A percentile compares a stretch with the other conserved stretches of the same genome.
Evolutionary conservation across 2,329 filamentous ascomycete genomes (phyloP).

Genomic region (Fusarium verrucosum): DNA sequence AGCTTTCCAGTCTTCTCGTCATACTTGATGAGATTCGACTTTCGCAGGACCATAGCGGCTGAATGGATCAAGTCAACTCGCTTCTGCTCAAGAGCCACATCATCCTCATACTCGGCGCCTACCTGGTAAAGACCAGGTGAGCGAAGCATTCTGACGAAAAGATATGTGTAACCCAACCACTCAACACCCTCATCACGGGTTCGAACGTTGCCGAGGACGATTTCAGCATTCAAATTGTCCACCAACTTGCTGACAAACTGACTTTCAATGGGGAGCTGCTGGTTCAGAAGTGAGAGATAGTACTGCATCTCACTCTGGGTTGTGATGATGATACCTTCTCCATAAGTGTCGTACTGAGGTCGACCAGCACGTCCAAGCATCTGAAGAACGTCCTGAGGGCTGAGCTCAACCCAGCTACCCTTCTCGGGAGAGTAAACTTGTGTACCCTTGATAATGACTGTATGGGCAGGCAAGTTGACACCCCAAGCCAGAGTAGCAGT

Average conservation of each 20-base stretch:
- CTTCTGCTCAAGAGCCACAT: conserved; percentile 91
- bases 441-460: conserved; percentile 98
- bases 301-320: conserved; percentile 96
- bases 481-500: conserved; percentile 99
- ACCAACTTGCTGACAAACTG: conserved; percentile 93
- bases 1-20: conserved; percentile 91
- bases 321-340: conserved; percentile 98
- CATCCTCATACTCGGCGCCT: conserved; percentile 93
- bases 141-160: conserved; percentile 96
- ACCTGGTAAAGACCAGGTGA: conserved; percentile 96
- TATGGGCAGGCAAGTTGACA: conserved; percentile 97
- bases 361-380: conserved; percentile 98
- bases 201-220: conserved; percentile 93
- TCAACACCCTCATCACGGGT: conserved; percentile 96
- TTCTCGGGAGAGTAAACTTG: conserved; percentile 98
- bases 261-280: conserved; percentile 96
- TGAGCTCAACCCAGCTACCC: conserved; percentile 97
- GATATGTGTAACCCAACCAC: conserved; percentile 97
- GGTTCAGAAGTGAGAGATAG: conserved; percentile 94
- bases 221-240: conserved; percentile 95
- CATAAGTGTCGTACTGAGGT: conserved; percentile 96
- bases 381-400: conserved; percentile 95
- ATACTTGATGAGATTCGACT: conserved; percentile 90
- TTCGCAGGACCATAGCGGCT: conserved; percentile 85
- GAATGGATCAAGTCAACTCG: conserved; percentile 98